A percentile compares a stretch with the other conserved stretches of the same genome.
Evolutionary conservation across 768 basidiomycete genomes (phyloP).

Genomic region (Leccinum ochraceum): DNA sequence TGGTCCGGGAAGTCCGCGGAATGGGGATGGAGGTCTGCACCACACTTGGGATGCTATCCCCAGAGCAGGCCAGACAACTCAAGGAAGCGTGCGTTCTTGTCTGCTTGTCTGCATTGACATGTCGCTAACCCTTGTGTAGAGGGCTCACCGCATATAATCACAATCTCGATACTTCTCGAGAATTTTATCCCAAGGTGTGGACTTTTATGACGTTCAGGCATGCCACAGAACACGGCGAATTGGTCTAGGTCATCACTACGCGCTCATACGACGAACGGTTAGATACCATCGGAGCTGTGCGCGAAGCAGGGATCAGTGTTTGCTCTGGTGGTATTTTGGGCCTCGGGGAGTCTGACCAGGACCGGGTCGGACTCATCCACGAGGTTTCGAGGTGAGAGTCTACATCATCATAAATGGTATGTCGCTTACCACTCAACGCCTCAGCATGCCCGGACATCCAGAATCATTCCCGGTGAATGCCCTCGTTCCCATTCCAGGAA

Average conservation of each 20-base stretch:
- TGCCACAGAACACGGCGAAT: neutral
- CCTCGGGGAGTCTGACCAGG: constrained; percentile 86
- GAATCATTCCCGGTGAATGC: constrained; percentile 99
- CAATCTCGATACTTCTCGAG: constrained; percentile 96
- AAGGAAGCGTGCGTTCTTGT: constrained; percentile 78
- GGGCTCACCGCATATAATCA: constrained; percentile 98
- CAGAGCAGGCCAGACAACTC: constrained; percentile 87
- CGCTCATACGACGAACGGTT: constrained; percentile 93
- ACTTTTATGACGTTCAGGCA: neutral
- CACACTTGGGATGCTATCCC: constrained; percentile 94
- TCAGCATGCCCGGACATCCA: constrained; percentile 92
- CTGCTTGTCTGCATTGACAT: neutral
- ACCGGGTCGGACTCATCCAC: constrained; percentile 91
- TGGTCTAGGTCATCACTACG: constrained; percentile 85
- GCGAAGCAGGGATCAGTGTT: constrained; percentile 94
- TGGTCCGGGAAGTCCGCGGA: constrained; percentile 87
- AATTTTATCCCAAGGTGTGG: constrained; percentile 88
- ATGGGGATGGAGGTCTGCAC: constrained; percentile 99
- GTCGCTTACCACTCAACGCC: constrained; percentile 7
- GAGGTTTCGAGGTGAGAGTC: constrained; percentile 82
- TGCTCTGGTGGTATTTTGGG: constrained; percentile 97
- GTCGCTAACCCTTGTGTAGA: constrained; percentile 36
- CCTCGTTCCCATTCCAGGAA: constrained; percentile 92
- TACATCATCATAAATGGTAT: neutral
- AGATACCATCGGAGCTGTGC: constrained; percentile 85